Evolutionary conservation across 1,139 yeast genomes (phyloP), one percentile per base, ranked within the genome.

Genomic region (Kurtzmaniella natalensis): DNA sequence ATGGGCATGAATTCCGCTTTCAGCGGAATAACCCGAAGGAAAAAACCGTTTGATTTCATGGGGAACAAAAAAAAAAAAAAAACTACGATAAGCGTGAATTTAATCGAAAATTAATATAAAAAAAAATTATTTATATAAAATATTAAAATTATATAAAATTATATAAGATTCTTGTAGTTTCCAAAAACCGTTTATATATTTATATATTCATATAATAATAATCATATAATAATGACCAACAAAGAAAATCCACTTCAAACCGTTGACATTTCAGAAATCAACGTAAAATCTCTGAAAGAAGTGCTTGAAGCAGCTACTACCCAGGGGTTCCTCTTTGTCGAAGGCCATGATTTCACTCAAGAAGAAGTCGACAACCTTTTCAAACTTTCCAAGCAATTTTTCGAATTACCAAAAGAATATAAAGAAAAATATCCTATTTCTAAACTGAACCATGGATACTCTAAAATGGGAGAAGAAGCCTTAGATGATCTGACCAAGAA

Each of bases 281-380:
- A 70, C 38, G 50, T 52, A 11, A 38, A 45, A 9, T 70, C 82
- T 1, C 81, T 78, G 1, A 64, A 62, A 6, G 60, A 68, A 33
- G 64, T 84, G 13, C 64, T 81, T 8, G 60, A 72, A 4, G 92
- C 92, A 1, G 86, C 87, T 6, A 63, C 76, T 11, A 58, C 75
- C 1, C 81, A 81, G 41, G 94, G 94, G 0, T 83, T 84, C 47
- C 61, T 83, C 29, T 80, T 81, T 46, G 64, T 83, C 5, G 85
- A 81, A 46, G 89, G 92, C 7, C 86, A 83, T 42, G 80, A 72
- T 6, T 78, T 83, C 50, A 57, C 76, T 0, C 71, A 70, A 38
- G 54, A 58, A 4, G 88, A 81, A 41, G 81, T 82, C 6, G 73
- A 75, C 35, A 51, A 52, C 2, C 55, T 78, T 28, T 82, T 83